phyloP scores from a whole-genome alignment of 177 flowering plant genomes.

The Tripterygium wilfordii region DNA sequence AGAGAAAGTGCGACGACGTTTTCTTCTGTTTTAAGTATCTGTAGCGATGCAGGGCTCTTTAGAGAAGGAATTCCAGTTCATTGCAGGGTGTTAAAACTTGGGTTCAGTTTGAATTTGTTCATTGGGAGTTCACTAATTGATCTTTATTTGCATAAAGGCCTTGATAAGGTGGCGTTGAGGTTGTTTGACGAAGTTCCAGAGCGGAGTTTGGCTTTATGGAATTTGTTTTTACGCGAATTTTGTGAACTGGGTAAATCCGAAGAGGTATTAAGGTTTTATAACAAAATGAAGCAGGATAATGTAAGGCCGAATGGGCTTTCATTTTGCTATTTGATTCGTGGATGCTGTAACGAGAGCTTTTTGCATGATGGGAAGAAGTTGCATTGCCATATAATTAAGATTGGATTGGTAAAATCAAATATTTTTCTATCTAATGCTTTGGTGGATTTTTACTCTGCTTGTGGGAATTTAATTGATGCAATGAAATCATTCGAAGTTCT shows the following conservation, averaged over 20 bases:
- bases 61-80: slow-evolving; percentile 54
- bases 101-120: slow-evolving; percentile 45
- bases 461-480: slow-evolving; percentile 42
- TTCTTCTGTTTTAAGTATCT: slow-evolving; percentile 52
- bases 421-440: slow-evolving; percentile 62
- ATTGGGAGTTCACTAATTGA: slow-evolving; percentile 47
- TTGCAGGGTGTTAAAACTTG: slow-evolving; percentile 45
- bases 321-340: slow-evolving; percentile 54
- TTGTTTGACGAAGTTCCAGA: slow-evolving; percentile 47
- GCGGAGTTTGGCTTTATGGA: slow-evolving; percentile 54
- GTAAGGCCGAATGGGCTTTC: slow-evolving; percentile 49
- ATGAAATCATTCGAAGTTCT: slow-evolving; percentile 40
- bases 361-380: slow-evolving; percentile 50
- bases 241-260: slow-evolving; percentile 34
- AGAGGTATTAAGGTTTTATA: slow-evolving; percentile 28
- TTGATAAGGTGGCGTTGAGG: slow-evolving; percentile 24
- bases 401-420: slow-evolving; percentile 38
- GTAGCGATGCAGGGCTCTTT: slow-evolving; percentile 30
- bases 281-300: slow-evolving; percentile 31
- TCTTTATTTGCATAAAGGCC: slow-evolving; percentile 47
- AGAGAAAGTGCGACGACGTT: slow-evolving; percentile 53
- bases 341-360: slow-evolving; percentile 35
- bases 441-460: slow-evolving; percentile 70
- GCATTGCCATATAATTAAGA: slow-evolving; percentile 49
- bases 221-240: slow-evolving; percentile 49